Evolutionary conservation across 495 filamentous ascomycete genomes (phyloP), one percentile per base, ranked within the genome.

Genomic region (Aspergillus homomorphus): DNA sequence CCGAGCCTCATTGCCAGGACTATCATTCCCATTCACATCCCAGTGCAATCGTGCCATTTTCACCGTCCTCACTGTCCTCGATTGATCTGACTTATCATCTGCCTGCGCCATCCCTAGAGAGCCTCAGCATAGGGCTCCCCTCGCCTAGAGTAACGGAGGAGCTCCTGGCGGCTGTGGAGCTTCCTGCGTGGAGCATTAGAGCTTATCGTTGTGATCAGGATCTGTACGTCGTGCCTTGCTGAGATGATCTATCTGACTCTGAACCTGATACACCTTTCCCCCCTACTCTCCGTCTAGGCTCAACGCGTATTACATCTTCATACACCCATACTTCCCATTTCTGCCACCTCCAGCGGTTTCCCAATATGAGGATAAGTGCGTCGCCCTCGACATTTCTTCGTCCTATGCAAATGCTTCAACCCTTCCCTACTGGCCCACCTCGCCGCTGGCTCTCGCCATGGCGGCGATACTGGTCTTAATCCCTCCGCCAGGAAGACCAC

Each of bases 271-370:
- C 45, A 38, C 22, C 26, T 9, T 3, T 24, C 22, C 52, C n/a
- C n/a, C n/a, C n/a, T n/a, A n/a, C n/a, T n/a, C n/a, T n/a, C n/a
- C n/a, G n/a, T n/a, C n/a, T n/a, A 81, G 78, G 53, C 59, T 78
- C 52, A 77, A 80, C 56, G 79, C 79, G 3, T 82, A 82, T 61
- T 84, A 82, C 54, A 73, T 80, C 14, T 82, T 69, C 66, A 78
- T 84, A 48, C 80, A 82, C 57, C 73, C 77, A 20, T 82, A 78
- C 60, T 75, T 83, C 49, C 80, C 81, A 6, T 69, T 82, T 22
- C 57, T 84, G 16, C 81, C 81, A 0, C 71, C 79, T 1, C 69
- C 77, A 5, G 66, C 69, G 19, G 33, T 51, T 10, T 61, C 64
- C 6, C 67, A 69, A 20, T 63, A 67, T 26, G 58, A 66, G 30